phyloP scores from a whole-genome alignment of 306 rosid genomes.

The Rosa chinensis region DNA sequence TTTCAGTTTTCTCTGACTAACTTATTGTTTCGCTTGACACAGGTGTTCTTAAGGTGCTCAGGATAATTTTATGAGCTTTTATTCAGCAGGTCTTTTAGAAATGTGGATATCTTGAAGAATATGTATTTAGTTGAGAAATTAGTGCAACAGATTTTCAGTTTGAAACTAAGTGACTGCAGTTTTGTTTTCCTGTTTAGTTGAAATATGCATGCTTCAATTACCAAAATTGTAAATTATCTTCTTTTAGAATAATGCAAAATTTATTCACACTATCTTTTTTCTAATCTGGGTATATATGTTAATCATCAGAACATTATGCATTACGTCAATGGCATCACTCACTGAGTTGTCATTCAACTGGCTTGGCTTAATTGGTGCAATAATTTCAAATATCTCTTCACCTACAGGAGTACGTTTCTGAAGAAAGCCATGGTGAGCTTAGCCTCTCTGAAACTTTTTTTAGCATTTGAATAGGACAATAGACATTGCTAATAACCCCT shows the following conservation, averaged over 20 bases:
- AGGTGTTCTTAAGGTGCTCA: too few species aligned
- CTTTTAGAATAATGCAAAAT: neutral
- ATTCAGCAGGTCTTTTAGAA: too few species aligned
- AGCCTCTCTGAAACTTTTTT: slow-evolving; percentile 15
- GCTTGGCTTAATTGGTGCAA: slow-evolving; percentile 57
- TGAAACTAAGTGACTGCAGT: slow-evolving; percentile 21
- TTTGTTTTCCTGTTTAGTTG: neutral
- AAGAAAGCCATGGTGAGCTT: slow-evolving; percentile 91
- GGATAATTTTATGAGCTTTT: too few species aligned
- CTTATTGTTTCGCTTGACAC: too few species aligned
- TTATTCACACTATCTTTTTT: neutral
- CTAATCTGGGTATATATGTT: neutral
- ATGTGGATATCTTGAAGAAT: neutral
- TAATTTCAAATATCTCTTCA: slow-evolving; percentile 61
- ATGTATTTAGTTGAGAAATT: neutral
- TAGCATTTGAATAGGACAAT: neutral
- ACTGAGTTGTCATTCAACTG: slow-evolving; percentile 63
- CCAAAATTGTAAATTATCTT: neutral
- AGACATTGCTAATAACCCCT: neutral
- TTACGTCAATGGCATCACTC: slow-evolving; percentile 53
- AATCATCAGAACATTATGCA: neutral
- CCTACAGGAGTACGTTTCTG: slow-evolving; percentile 62
- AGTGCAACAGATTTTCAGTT: slow-evolving; percentile 5
- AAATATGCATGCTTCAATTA: too few species aligned
- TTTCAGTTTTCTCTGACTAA: too few species aligned